A percentile compares a stretch with the other conserved stretches of the same genome.
Evolutionary conservation across 1,284 basidiomycete species (phyloP).

Genomic region (Heliocybe sulcata): DNA sequence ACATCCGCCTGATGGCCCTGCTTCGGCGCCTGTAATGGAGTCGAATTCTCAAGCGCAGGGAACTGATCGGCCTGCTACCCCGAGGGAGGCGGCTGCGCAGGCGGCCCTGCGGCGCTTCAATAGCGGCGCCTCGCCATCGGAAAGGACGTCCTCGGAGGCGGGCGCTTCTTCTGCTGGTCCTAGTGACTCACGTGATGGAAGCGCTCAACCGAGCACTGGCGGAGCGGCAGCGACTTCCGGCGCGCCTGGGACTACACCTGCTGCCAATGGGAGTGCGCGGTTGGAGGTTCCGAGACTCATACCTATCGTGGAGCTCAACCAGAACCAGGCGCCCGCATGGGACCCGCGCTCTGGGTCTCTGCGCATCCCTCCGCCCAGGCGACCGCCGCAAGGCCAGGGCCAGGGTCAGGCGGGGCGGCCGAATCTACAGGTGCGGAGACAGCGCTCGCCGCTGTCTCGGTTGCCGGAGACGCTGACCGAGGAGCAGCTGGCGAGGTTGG

Average conservation of each 20-base stretch:
- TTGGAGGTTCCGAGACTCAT: not conserved
- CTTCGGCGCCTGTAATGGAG: conserved; percentile 8
- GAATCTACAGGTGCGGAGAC: no score
- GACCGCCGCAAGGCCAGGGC: no score
- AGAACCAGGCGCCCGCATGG: not conserved
- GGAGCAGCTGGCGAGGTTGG: conserved; percentile 52
- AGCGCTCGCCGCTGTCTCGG: conserved; percentile 19
- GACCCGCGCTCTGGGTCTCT: not conserved
- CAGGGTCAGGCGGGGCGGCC: no score
- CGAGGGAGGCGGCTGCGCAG: conserved; percentile 26
- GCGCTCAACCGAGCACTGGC: no score
- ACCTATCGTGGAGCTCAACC: not conserved
- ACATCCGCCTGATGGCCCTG: conserved; percentile 8
- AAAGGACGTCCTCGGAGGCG: not conserved
- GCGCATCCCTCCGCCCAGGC: no score
- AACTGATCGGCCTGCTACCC: conserved; percentile 11
- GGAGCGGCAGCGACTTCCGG: not conserved
- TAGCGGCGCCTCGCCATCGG: not conserved
- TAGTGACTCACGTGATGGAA: not conserved
- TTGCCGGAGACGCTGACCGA: conserved; percentile 47
- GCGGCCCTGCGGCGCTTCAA: conserved; percentile 27
- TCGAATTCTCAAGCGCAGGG: conserved; percentile 2
- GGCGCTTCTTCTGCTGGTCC: not conserved
- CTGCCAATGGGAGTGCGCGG: not conserved
- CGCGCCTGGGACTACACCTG: no score